Base-by-base conservation (phyloP, 345 rosid genomes). In the Erodium maritimum region DNA sequence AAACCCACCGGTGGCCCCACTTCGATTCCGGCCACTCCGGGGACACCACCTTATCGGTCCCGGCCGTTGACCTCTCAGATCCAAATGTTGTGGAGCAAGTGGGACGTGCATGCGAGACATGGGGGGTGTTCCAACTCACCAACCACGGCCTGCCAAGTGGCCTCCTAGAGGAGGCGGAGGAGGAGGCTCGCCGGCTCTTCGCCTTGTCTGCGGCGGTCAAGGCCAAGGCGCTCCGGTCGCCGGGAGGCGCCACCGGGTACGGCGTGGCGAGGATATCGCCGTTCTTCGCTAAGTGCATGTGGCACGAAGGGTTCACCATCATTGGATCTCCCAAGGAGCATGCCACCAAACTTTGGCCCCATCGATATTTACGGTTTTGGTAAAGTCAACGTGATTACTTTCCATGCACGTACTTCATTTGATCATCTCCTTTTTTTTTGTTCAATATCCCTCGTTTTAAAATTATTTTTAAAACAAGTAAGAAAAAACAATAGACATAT, bases 291-390 rank as follows among this genome's bases (percentile, higher is more conserved):
- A 83, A 85, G 74, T 64, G 65, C 62, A 83, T 90, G 97, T 87
- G 97, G 97, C 87, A 89, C 48, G 97, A 90, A 79, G 97, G 97
- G 33, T 87, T 90, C 61, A 90, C 97, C 21, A 76, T 90, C 58
- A 66, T 75, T 33, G 91, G 87, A 23, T 83, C 95, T 0, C 82
- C 91, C 17, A 20, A 64, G 19, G 80, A 76, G 56, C 87, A 90
- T 54, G 94, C 86, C 45, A 79, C 69, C 56, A 54, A 66, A 63
- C 90, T 90, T 58, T 90, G 88, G 93, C 93, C 97, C 12, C 48
- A 58, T n/a, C 77, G 56, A 52, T 76, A 74, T 68, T 62, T 58
- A 23, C 64, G 62, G 21, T 87, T 84, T 74, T 84, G 97, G 97
- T 90, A 71, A n/a, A 68, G 75, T 69, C 57, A 61, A 64, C 71